Base-by-base conservation (phyloP, 2,329 filamentous ascomycete genomes). In the Biscogniauxia sp. region DNA sequence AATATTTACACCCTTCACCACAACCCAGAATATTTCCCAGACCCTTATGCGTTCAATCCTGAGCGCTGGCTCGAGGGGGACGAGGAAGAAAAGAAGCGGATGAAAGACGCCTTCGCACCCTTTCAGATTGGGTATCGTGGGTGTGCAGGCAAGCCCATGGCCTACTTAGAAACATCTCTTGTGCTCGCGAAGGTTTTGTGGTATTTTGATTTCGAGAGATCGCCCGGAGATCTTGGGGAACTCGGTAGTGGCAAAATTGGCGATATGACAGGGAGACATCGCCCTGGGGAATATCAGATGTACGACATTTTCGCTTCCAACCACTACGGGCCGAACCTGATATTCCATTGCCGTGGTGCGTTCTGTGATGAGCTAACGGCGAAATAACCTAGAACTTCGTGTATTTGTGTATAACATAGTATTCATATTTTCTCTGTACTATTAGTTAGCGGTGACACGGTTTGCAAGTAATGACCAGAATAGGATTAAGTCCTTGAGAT, bases 101-200 rank as follows among this genome's bases (percentile, higher is more conserved):
- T 62, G 54, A 56, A 51, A 15, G 56, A 56, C 8, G 64, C 61
- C 11, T 66, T 66, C 50, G 58, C 57, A 9, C 53, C 64, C 26
- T 67, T 67, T 54, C 51, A 49, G 19, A 59, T 62, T 13, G 65
- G 65, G 1, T 58, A 60, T 25, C 64, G 65, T 17, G 59, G 62
- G 3, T 67, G 65, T 19, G 63, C 63, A 0, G 65, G 65, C 7
- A 64, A 64, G 54, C 51, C 61, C 0, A 64, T 67, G 65, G 64
- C 65, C 8, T 67, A 67, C 49, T 55, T 67, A 50, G 64, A 67
- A 52, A 45, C 54, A 1, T 62, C 61, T n/a, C 60, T 66, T 4
- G 61, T 61, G 2, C 37, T 66, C 6, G 63, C 65, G 2, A 64
- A 61, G 45, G 25, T 57, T 3, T 50, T 67, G 20, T 67, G 65